Evolutionary conservation across 768 basidiomycete species (phyloP), one percentile per base, ranked within the genome.

Genomic region (Mycena olivaceomarginata): DNA sequence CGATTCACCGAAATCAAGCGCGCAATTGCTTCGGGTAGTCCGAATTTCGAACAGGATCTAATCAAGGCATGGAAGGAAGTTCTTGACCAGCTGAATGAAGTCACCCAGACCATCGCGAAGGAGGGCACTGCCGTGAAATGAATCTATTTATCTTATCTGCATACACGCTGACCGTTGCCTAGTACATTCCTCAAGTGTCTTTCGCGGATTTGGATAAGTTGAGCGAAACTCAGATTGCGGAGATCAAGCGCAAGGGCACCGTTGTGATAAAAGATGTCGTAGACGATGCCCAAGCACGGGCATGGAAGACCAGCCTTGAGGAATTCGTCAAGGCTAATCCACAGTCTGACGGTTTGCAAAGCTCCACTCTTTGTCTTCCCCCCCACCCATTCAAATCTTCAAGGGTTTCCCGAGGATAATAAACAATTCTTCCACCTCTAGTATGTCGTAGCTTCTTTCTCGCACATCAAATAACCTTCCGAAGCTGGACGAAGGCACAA

Each of bases 341-440:
- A n/a, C n/a, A n/a, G n/a, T n/a, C n/a, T n/a, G n/a, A n/a, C n/a
- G n/a, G n/a, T n/a, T n/a, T n/a, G n/a, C n/a, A n/a, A n/a, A n/a
- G n/a, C n/a, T n/a, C n/a, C n/a, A n/a, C n/a, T n/a, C n/a, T n/a
- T n/a, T n/a, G n/a, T n/a, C n/a, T n/a, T n/a, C n/a, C n/a, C n/a
- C n/a, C n/a, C n/a, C n/a, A 75, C 20, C 70, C 12, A 48, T 66
- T 63, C 20, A 68, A 31, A 22, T 10, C 22, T 60, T 67, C 8
- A 45, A 91, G 90, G 90, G 37, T 81, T 87, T 39, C 91, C 91
- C 0, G 85, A 81, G 16, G 78, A 85, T n/a, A 83, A 92, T 77
- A 92, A 91, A 73, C 92, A 93, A 75, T 92, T 93, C 83, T 92
- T 91, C 84, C 84, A 89, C 78, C 88, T 93, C 75, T 92, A 92